Percentiles rank a stretch among this genome's conserved stretches.
Conservation (phyloP, 169 alveolate species). For the Cryptosporidium sp. region DNA sequence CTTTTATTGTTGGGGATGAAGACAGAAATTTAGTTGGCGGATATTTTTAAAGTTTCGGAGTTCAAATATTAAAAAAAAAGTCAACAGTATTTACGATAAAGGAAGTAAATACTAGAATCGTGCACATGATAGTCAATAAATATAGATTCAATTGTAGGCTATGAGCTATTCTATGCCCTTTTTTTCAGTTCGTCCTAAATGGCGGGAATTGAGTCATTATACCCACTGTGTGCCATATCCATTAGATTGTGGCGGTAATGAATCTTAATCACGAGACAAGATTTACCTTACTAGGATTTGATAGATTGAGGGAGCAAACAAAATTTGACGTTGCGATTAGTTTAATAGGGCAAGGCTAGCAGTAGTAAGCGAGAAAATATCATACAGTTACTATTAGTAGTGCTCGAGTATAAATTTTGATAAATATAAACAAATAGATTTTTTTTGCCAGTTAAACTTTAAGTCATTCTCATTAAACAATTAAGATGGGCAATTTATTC, state of each 20-base stretch:
- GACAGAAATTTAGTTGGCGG: not conserved
- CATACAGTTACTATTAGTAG: not conserved
- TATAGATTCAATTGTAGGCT: not conserved
- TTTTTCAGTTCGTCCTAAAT: not conserved
- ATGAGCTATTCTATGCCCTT: not conserved
- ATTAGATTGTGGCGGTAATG: not conserved
- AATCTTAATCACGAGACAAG: slow-evolving; percentile 10
- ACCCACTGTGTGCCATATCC: not conserved
- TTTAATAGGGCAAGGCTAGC: not conserved
- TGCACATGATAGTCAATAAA: not conserved
- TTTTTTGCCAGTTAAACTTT: not conserved
- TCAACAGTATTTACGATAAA: too few relatives aligned
- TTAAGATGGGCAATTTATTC: slow-evolving; percentile 50
- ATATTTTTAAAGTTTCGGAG: not conserved
- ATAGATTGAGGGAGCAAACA: not conserved
- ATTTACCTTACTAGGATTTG: not conserved
- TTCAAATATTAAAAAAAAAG: not conserved
- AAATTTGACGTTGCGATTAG: not conserved
- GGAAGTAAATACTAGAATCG: not conserved
- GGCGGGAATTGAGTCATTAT: not conserved
- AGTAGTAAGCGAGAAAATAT: not conserved
- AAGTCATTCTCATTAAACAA: not conserved
- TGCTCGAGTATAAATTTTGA: not conserved
- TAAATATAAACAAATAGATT: not conserved
- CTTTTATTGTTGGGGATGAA: not conserved